Percentiles rank a stretch among this genome's conserved stretches.
These are phyloP conservation scores for Pneumocystis carinii DNA, from an alignment of 1,139 yeast genomes.

Conservation along the genomic window DNA sequence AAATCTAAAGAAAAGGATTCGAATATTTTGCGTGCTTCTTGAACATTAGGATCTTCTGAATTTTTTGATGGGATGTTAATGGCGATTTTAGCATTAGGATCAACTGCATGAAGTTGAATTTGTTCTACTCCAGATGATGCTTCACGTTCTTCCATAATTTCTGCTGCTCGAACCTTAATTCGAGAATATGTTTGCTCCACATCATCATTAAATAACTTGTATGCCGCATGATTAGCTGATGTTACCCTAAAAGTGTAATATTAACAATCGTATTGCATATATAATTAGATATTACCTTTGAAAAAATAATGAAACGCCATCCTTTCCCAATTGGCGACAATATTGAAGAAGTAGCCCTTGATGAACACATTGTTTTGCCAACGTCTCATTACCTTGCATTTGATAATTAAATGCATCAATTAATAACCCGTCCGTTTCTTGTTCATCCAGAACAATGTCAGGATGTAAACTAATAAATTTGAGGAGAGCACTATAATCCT, in stretches of 20 bases:
- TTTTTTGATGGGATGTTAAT: constrained; percentile 48
- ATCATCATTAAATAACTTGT: constrained; percentile 54
- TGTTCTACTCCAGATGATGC: constrained; percentile 40
- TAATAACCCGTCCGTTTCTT: constrained; percentile 80
- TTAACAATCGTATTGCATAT: background rate
- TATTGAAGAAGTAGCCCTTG: constrained; percentile 75
- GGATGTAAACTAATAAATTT: constrained; percentile 45
- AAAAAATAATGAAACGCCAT: constrained; percentile 57
- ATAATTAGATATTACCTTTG: constrained; percentile 1
- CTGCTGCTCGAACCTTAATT: constrained; percentile 56
- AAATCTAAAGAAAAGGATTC: constrained; percentile 45
- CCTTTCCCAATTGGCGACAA: constrained; percentile 42
- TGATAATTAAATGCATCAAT: constrained; percentile 87
- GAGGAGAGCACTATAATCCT: constrained; percentile 37
- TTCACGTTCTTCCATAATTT: constrained; percentile 35
- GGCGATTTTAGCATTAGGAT: constrained; percentile 61
- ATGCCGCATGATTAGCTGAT: constrained; percentile 42
- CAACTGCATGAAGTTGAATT: constrained; percentile 77
- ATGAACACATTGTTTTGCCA: constrained; percentile 51
- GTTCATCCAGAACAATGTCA: constrained; percentile 49
- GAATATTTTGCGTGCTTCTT: constrained; percentile 37
- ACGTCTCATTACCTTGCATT: constrained; percentile 40
- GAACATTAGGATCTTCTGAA: constrained; percentile 30
- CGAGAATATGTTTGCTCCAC: constrained; percentile 58
- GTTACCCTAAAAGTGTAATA: constrained; percentile 34